Evolutionary conservation across 306 rosid genomes (phyloP).

Genomic region (Vigna reflexopilosa): DNA sequence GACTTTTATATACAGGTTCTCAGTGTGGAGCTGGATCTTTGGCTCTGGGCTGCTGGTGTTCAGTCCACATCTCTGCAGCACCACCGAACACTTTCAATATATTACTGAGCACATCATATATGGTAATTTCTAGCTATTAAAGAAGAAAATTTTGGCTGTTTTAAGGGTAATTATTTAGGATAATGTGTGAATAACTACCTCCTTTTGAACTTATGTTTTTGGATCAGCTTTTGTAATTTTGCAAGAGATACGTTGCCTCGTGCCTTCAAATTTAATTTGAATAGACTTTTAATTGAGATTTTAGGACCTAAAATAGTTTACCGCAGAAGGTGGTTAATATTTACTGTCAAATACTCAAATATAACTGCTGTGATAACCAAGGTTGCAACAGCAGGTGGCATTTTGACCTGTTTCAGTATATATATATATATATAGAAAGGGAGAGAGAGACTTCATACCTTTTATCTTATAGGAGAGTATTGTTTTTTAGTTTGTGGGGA

Average conservation of each 20-base stretch:
- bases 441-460: not conserved
- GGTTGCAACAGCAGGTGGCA: conserved; percentile 73
- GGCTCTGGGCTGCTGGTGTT: conserved; percentile 97
- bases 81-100: conserved; percentile 92
- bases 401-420: not conserved
- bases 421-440: not conserved
- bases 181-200: conserved; percentile 31
- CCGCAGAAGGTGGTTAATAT: not conserved
- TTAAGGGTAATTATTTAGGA: conserved; percentile 34
- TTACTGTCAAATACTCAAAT: conserved; percentile 74
- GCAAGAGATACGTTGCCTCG: not conserved
- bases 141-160: conserved; percentile 36
- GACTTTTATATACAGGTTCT: conserved; percentile 67
- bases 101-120: conserved; percentile 60
- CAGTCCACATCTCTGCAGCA: conserved; percentile 74
- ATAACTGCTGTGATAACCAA: conserved; percentile 75
- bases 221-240: conserved; percentile 37
- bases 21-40: conserved; percentile 96
- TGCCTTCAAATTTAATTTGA: conserved; percentile 31
- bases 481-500: not conserved
- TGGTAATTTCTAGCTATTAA: conserved; percentile 30
- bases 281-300: not conserved
- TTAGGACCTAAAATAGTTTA: conserved; percentile 3
- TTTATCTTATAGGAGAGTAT: not conserved
- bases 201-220: conserved; percentile 13